phyloP scores from a whole-genome alignment of 495 filamentous ascomycete genomes.

The Penicillium lagena region DNA sequence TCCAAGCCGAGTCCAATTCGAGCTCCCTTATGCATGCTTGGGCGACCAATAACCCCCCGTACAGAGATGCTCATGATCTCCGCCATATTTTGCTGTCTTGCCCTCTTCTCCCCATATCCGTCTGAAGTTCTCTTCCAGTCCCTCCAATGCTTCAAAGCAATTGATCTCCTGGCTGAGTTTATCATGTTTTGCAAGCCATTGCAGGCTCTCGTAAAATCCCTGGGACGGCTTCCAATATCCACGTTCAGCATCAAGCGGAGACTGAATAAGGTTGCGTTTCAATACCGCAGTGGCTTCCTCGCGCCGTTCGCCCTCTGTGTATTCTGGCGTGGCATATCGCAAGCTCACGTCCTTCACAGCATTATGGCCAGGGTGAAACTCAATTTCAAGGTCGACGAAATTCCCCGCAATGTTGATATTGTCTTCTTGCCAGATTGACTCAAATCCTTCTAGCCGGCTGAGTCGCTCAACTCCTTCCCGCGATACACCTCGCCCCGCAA shows the following conservation, averaged over 20 bases:
- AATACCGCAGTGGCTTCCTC: constrained; percentile 46
- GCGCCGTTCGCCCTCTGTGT: constrained; percentile 33
- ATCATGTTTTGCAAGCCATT: constrained; percentile 71
- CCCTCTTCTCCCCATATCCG: constrained; percentile 47
- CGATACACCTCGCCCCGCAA: constrained; percentile 54
- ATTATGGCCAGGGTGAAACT: constrained; percentile 37
- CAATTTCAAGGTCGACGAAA: constrained; percentile 46
- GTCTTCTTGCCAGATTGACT: constrained; percentile 64
- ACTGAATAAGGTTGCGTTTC: constrained; percentile 40
- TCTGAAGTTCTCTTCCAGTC: constrained; percentile 66
- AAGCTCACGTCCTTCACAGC: constrained; percentile 41
- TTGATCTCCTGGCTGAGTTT: constrained; percentile 76
- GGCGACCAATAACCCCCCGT: constrained; percentile 58
- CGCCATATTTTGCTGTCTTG: constrained; percentile 36
- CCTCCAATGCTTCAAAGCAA: constrained; percentile 83
- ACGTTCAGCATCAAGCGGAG: constrained; percentile 28
- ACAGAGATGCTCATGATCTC: constrained; percentile 44
- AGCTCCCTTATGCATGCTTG: constrained; percentile 66
- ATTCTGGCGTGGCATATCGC: constrained; percentile 38
- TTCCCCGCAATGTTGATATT: constrained; percentile 68
- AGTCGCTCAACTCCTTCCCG: constrained; percentile 76
- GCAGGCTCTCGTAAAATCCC: constrained; percentile 73
- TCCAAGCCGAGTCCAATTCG: constrained; percentile 73
- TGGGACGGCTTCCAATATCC: constrained; percentile 53
- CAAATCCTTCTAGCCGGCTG: constrained; percentile 65